These are phyloP conservation scores for Mycena leptocephala DNA, from an alignment of 768 basidiomycete species.

Conservation along the genomic window DNA sequence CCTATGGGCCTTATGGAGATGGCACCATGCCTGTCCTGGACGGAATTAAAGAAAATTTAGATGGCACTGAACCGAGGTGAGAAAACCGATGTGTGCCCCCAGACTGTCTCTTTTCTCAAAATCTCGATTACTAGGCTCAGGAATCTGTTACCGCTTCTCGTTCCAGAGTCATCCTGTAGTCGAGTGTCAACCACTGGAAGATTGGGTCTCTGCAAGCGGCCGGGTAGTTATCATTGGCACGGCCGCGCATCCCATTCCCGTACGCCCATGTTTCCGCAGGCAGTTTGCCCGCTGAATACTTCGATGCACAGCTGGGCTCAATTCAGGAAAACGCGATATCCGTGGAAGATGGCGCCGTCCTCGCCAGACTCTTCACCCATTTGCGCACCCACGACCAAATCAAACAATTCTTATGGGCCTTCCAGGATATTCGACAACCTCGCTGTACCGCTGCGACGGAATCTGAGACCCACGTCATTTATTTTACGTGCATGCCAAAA, in stretches of 20 bases:
- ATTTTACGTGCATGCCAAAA: conserved; percentile 62
- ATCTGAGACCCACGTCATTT: conserved; percentile 62
- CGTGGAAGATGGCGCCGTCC: conserved; percentile 75
- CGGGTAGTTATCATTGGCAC: neutral
- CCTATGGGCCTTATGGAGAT: neutral
- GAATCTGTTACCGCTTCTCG: neutral
- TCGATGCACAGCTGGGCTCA: conserved; percentile 59
- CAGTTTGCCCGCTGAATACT: neutral
- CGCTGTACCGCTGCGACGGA: conserved; percentile 60
- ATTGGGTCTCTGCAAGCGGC: conserved; percentile 5
- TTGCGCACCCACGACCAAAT: conserved; percentile 67
- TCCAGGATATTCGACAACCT: conserved; percentile 68
- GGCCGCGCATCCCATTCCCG: conserved; percentile 9
- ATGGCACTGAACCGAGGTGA: conserved; percentile 6
- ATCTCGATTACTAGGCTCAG: neutral
- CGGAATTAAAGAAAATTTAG: neutral
- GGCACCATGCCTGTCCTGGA: neutral
- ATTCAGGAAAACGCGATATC: conserved; percentile 66
- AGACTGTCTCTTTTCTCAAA: neutral
- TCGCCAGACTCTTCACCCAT: conserved; percentile 75
- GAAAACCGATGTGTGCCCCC: neutral
- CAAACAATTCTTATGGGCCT: conserved; percentile 64
- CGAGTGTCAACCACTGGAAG: neutral
- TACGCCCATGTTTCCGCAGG: neutral
- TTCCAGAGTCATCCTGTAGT: neutral